Conservation (phyloP, 169 alveolate species). For the Eimeria sp. region DNA sequence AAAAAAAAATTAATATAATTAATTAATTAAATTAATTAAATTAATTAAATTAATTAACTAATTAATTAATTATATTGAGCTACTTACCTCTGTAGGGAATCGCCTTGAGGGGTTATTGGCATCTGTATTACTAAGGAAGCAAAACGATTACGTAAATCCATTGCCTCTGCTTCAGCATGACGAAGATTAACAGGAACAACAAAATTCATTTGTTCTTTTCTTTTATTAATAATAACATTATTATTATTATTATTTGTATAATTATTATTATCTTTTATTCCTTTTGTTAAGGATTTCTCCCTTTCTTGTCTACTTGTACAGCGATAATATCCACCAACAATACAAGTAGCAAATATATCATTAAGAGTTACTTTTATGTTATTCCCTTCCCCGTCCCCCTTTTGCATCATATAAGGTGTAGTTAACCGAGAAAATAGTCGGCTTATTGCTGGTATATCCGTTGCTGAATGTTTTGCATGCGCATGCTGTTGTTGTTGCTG, state of each 20-base stretch:
- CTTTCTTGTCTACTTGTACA: constrained; percentile 3
- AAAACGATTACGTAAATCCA: constrained; percentile 70
- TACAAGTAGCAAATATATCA: constrained; percentile 71
- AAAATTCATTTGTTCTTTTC: constrained; percentile 20
- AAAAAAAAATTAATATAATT: neutral
- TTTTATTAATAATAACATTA: too few relatives aligned
- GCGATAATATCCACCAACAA: constrained; percentile 75
- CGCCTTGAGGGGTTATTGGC: constrained; percentile 26
- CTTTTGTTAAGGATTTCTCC: neutral
- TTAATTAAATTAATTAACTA: neutral
- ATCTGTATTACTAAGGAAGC: constrained; percentile 56
- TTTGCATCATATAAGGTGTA: neutral
- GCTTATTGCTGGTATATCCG: too few relatives aligned
- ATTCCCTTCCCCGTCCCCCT: neutral
- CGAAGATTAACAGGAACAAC: constrained; percentile 81
- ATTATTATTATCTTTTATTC: neutral
- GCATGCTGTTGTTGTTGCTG: neutral
- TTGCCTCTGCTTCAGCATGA: constrained; percentile 57
- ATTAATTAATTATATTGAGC: too few relatives aligned
- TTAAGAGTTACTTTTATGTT: constrained; percentile 50
- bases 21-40: neutral
- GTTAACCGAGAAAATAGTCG: neutral
- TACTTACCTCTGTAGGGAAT: constrained; percentile 22
- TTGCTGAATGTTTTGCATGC: neutral
- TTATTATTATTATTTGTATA: too few relatives aligned